Base-by-base conservation (phyloP, 345 rosid genomes). In the Geranium brycei region DNA sequence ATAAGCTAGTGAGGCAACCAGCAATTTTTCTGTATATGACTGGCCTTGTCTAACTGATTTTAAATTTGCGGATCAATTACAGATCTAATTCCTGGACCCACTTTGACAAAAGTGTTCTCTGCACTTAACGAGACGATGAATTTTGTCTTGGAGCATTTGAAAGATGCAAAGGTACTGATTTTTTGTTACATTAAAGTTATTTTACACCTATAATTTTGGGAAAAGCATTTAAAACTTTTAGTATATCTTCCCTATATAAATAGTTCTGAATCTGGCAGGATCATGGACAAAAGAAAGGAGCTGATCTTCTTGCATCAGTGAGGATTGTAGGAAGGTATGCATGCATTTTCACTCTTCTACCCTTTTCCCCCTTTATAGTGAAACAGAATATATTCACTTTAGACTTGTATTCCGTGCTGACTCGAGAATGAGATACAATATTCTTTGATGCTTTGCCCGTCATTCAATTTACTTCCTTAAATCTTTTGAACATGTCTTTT, bases 231-330 rank as follows among this genome's bases (percentile, higher is more conserved):
- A 35, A 35, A 35, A 1, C 28, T 62, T 3, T 7, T 30, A 30
- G 32, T 64, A 4, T 69, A 62, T 19, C 68, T 64, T 71, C 57
- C 28, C 64, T 74, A 19, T 64, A 31, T 19, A 73, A 5, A 73
- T 35, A 3, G 51, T 58, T 64, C 15, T 61, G 16, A 65, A 70
- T 66, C 67, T 75, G 60, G 41, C 82, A 92, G 93, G 95, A 92
- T 68, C 95, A 89, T 78, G 86, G 85, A 57, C 80, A 64, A 19
- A 84, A 77, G 69, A 88, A 76, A 72, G 93, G 97, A 78, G 78
- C 81, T 81, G 98, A 92, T 61, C 91, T 92, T 75, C 89, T 89
- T 74, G 95, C 97, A 61, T 92, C 96, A 56, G 93, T 92, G 62
- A 79, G 97, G 17, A 74, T 87, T 64, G 72, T 86, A 72, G 96